phyloP scores from a whole-genome alignment of 306 rosid species.

The Castanea mollissima region DNA sequence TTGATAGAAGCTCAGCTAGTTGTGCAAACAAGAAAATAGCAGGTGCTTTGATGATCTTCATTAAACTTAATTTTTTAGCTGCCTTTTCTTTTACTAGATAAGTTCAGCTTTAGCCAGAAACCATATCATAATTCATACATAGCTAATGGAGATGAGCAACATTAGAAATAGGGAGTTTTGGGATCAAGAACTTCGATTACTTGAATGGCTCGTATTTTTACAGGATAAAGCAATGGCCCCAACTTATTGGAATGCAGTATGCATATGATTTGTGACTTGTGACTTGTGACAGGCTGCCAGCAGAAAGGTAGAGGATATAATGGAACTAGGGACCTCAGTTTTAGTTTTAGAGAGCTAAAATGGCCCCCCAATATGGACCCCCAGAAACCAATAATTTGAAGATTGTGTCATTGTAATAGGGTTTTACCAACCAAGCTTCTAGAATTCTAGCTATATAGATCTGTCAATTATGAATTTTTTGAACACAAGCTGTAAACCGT shows the following conservation, averaged over 20 bases:
- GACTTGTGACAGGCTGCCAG: background rate
- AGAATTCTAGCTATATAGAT: too few relatives aligned
- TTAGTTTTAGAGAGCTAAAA: background rate
- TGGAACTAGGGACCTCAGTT: background rate
- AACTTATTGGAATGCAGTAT: background rate
- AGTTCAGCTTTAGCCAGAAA: too few relatives aligned
- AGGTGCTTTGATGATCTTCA: too few relatives aligned
- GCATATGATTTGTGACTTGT: background rate
- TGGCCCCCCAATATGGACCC: slow-evolving; percentile 20
- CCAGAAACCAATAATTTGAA: background rate
- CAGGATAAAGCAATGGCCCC: background rate
- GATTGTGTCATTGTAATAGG: background rate
- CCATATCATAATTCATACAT: too few relatives aligned
- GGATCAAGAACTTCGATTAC: too few relatives aligned
- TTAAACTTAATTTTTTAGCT: too few relatives aligned
- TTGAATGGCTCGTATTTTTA: too few relatives aligned
- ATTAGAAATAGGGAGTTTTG: too few relatives aligned
- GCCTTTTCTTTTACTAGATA: too few relatives aligned
- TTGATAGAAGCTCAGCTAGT: too few relatives aligned
- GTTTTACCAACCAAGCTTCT: background rate
- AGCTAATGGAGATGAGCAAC: too few relatives aligned
- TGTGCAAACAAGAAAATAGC: too few relatives aligned
- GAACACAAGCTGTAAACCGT: background rate
- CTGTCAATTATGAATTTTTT: background rate
- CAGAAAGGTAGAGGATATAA: background rate